phyloP scores from a whole-genome alignment of 1,284 basidiomycete genomes.

The Cryptococcus jaspeensis region DNA sequence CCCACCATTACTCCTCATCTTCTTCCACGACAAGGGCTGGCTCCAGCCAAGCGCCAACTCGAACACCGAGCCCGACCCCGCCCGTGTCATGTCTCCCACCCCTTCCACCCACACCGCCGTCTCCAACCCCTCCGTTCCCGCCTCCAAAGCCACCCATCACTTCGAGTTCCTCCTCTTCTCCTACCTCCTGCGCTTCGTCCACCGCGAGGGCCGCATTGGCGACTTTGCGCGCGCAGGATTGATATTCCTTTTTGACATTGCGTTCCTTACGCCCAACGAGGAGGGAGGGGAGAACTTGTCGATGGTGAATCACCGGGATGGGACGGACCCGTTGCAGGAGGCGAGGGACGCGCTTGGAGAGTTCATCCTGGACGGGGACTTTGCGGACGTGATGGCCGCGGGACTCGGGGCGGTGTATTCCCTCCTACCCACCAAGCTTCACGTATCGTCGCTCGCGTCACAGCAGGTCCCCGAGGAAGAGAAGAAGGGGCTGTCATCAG shows the following conservation, averaged over 20 bases:
- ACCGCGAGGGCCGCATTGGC: conserved; percentile 89
- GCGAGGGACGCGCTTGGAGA: conserved; percentile 82
- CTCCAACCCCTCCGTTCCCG: conserved; percentile 26
- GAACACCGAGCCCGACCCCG: conserved; percentile 62
- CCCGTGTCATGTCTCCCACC: conserved; percentile 52
- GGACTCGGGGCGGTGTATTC: conserved; percentile 93
- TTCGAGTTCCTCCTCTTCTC: conserved; percentile 95
- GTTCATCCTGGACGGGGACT: conserved; percentile 92
- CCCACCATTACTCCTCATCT: conserved; percentile 88
- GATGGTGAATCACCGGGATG: conserved; percentile 24
- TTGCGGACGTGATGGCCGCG: conserved; percentile 92
- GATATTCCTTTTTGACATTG: conserved; percentile 89
- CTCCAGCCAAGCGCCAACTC: conserved; percentile 17
- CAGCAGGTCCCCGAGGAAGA: conserved; percentile 56
- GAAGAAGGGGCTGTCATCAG: conserved; percentile 62
- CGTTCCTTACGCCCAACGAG: conserved; percentile 61
- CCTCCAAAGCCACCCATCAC: conserved; percentile 46
- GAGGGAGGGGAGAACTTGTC: conserved; percentile 33
- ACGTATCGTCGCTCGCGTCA: conserved; percentile 55
- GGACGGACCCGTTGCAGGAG: conserved; percentile 69
- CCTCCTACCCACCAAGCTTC: conserved; percentile 78
- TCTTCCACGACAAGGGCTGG: conserved; percentile 79
- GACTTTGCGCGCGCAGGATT: conserved; percentile 91
- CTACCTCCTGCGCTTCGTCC: conserved; percentile 90
- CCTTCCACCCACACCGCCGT: conserved; percentile 52